These are phyloP conservation scores for Betula pendula DNA, from an alignment of 306 rosid species.

Conservation along the genomic window DNA sequence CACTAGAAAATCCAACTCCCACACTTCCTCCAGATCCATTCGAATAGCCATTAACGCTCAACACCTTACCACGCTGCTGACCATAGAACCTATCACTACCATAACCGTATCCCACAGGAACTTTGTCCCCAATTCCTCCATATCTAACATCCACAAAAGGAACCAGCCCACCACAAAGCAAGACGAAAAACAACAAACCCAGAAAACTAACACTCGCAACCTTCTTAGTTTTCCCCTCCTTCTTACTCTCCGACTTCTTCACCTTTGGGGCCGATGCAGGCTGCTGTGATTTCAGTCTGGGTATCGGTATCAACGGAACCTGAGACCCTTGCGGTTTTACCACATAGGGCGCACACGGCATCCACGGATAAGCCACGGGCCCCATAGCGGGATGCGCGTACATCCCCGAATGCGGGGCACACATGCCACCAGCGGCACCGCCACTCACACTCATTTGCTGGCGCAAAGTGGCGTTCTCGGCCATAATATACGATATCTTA, in stretches of 20 bases:
- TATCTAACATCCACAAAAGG: constrained; percentile 62
- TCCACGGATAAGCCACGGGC: constrained; percentile 78
- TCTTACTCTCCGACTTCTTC: constrained; percentile 57
- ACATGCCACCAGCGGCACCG: constrained; percentile 44
- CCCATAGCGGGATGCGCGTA: constrained; percentile 73
- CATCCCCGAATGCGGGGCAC: constrained; percentile 64
- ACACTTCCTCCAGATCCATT: constrained; percentile 53
- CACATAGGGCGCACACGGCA: constrained; percentile 74
- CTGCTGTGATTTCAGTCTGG: constrained; percentile 75
- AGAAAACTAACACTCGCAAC: constrained; percentile 91
- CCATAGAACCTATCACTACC: constrained; percentile 45
- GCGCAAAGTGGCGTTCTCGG: constrained; percentile 81
- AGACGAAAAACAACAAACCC: constrained; percentile 73
- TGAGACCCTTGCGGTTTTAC: constrained; percentile 82
- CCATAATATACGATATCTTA: constrained; percentile 67
- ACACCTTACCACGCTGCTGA: constrained; percentile 57
- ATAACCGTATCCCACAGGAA: constrained; percentile 46
- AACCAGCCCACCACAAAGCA: constrained; percentile 83
- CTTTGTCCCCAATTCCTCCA: constrained; percentile 50
- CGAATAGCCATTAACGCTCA: constrained; percentile 38
- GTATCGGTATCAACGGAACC: constrained; percentile 90
- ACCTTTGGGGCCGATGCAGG: constrained; percentile 46
- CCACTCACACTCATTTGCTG: constrained; percentile 82
- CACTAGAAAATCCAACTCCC: constrained; percentile 39
- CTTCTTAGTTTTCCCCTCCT: constrained; percentile 85